Base-by-base conservation (phyloP, 2,329 filamentous ascomycete species). In the Colletotrichum salicis region DNA sequence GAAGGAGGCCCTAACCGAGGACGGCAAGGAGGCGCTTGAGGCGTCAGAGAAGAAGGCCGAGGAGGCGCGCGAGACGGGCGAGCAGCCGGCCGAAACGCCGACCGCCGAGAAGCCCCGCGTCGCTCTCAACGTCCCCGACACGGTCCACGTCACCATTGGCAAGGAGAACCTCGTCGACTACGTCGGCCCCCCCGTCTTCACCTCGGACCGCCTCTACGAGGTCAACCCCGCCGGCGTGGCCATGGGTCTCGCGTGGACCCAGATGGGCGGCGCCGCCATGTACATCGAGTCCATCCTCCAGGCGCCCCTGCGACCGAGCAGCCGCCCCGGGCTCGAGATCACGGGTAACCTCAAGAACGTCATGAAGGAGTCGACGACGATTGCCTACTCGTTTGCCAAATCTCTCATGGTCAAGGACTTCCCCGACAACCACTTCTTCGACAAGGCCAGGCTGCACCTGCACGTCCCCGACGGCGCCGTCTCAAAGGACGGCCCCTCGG, bases 231-330 rank as follows among this genome's bases (percentile, higher is more conserved):
- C 96, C 2, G 96, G 96, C 82, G 96, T 99, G 19, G 94, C 95
- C 27, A 98, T 99, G 96, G 96, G 96, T 75, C 89, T 99, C 64
- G 96, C 96, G 8, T 99, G 96, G 96, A 99, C 97, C 8, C 94
- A 95, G 79, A 94, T 99, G 90, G 96, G 96, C 73, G 96, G 96
- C 71, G 94, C 96, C 5, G 96, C 96, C 63, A 91, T 99, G 80
- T 99, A 99, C 82, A 94, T 99, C 70, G 96, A 99, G 83, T 97
- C 95, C 1, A 98, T 99, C 74, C 86, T 99, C 63, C 95, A 99
- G 80, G 93, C 91, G 72, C 90, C 93, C 0, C 88, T 98, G 59
- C 90, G 90, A 12, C 87, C 91, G 33, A 88, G 88, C 70, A 96
- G 94, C 31, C 89, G 92, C 22, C 93, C 96, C 7, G 90, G 93